Evolutionary conservation across 2,329 filamentous ascomycete species (phyloP), one percentile per base, ranked within the genome.

Genomic region (Chaetomiaceae sp.): DNA sequence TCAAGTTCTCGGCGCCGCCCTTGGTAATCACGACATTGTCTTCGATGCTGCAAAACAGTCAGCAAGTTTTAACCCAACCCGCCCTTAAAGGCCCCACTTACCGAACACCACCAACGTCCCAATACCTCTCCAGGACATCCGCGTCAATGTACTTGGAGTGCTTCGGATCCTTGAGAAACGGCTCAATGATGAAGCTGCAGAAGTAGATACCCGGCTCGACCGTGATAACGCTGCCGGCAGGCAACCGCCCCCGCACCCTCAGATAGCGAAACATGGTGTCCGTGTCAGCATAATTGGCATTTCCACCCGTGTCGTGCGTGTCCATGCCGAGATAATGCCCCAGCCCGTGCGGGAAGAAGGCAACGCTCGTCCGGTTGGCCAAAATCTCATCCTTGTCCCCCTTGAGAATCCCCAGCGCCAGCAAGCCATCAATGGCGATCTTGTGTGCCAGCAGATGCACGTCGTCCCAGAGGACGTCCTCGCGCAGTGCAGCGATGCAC

Each of bases 181-280:
- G 86, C 36, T 84, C 78, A 51, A 96, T 86, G 54, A 94, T 94
- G 62, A 90, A 95, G 17, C 80, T 78, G 67, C 88, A 95, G 65
- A 96, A 96, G 68, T 96, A 96, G 52, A 91, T 82, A 38, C 93
- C 93, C 11, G 93, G 93, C 71, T 98, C 93, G 32, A 97, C 91
- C 0, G 93, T 98, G 43, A 98, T 83, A 19, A 98, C 88, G 40
- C 84, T 84, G 7, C 86, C 84, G 0, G 81, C 83, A 0, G 88
- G 88, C 38, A 96, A 65, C 18, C 68, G 75, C 11, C 86, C 84
- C 43, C 93, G 74, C 32, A 95, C 83, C 36, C 93, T 76, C 50
- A 98, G 70, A 62, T 96, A 97, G 43, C 81, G 76, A 68, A 96
- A 97, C 75, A 96, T 80, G 29, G 78, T 72, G 63, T 98, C 90